These are phyloP conservation scores for Styphnolobium japonicum DNA, from an alignment of 306 rosid species.

Conservation along the genomic window DNA sequence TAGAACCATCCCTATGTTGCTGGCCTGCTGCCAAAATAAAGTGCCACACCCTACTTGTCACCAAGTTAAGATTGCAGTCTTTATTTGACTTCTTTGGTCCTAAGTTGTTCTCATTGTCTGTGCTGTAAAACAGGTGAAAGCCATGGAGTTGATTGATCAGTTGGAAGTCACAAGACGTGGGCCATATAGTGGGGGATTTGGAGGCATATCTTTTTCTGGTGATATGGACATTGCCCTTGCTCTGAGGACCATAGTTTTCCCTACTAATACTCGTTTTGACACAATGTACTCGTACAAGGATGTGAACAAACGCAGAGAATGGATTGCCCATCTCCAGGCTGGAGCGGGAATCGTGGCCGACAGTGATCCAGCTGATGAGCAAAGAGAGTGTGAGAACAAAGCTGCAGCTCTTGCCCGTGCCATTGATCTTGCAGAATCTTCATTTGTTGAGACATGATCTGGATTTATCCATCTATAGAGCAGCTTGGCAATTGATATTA, in stretches of 20 bases:
- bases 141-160: constrained; percentile 95
- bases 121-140: constrained; percentile 75
- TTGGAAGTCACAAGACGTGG: constrained; percentile 91
- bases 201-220: constrained; percentile 83
- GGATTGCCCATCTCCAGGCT: constrained; percentile 93
- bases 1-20: too few relatives aligned
- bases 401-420: constrained; percentile 95
- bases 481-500: neutral
- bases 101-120: neutral
- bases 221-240: constrained; percentile 96
- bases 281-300: constrained; percentile 88
- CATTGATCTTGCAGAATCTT: constrained; percentile 93
- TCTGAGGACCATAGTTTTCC: constrained; percentile 83
- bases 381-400: constrained; percentile 93
- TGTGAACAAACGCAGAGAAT: constrained; percentile 66
- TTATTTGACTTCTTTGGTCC: neutral
- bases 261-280: constrained; percentile 71
- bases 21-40: too few relatives aligned
- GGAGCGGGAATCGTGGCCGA: constrained; percentile 98
- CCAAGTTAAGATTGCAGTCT: neutral
- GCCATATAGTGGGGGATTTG: constrained; percentile 97
- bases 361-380: constrained; percentile 89
- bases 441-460: constrained; percentile 57
- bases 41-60: too few relatives aligned
- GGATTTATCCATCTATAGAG: neutral